Conservation (phyloP, 768 basidiomycete species). For the Boletus speciosus region DNA sequence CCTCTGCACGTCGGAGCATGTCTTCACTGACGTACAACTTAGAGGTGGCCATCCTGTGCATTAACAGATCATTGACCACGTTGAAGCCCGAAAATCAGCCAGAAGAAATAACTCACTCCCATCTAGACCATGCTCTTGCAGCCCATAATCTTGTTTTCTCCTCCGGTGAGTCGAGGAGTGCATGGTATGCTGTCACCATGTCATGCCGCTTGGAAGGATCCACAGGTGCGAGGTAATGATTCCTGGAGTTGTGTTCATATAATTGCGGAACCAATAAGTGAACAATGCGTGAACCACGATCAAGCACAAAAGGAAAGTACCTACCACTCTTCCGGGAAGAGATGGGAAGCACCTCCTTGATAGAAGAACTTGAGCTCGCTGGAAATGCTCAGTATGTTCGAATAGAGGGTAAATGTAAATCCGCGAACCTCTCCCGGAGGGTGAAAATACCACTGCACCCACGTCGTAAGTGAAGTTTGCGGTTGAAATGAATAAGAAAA, state of each 20-base stretch:
- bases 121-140: slow-evolving; percentile 85
- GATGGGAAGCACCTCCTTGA: slow-evolving; percentile 75
- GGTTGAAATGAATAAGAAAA: background rate
- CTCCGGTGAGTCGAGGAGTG: slow-evolving; percentile 69
- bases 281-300: background rate
- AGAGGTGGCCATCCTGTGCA: slow-evolving; percentile 74
- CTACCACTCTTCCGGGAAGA: slow-evolving; percentile 89
- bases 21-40: slow-evolving; percentile 67
- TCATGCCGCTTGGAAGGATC: slow-evolving; percentile 78
- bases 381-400: background rate
- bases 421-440: slow-evolving; percentile 63
- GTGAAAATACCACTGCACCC: slow-evolving; percentile 78
- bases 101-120: slow-evolving; percentile 64
- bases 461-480: background rate
- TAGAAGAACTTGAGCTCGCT: slow-evolving; percentile 91
- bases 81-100: background rate
- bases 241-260: slow-evolving; percentile 45
- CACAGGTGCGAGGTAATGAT: slow-evolving; percentile 77
- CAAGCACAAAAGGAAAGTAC: slow-evolving; percentile 4
- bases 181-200: slow-evolving; percentile 81
- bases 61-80: background rate
- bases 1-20: slow-evolving; percentile 63
- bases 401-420: background rate
- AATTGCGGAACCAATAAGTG: background rate
- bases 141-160: slow-evolving; percentile 61